These are phyloP conservation scores for Radiomyces spectabilis DNA, from an alignment of 192 early-diverging fungal species.

Conservation along the genomic window DNA sequence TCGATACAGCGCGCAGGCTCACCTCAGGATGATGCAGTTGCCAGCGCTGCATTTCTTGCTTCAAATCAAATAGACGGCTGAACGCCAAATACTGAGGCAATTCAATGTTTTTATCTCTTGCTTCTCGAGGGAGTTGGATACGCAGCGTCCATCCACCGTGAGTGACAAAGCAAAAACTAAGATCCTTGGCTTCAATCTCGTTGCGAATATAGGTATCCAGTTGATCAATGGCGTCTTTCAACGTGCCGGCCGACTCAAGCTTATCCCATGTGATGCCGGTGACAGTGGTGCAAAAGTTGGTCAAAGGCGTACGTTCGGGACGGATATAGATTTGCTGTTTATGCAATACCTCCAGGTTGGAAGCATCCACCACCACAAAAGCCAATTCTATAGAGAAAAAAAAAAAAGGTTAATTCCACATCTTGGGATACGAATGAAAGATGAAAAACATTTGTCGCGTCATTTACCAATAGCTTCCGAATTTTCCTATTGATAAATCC, in stretches of 20 bases:
- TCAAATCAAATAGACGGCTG: conserved; percentile 60
- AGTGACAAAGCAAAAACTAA: conserved; percentile 61
- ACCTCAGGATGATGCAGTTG: conserved; percentile 52
- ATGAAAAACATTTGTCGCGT: background rate
- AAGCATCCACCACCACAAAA: conserved; percentile 39
- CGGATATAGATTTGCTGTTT: conserved; percentile 41
- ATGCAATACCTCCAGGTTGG: conserved; percentile 32
- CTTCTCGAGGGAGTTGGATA: conserved; percentile 59
- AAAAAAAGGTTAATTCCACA: background rate
- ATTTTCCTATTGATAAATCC: conserved; percentile 40
- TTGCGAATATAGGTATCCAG: conserved; percentile 45
- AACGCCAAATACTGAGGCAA: conserved; percentile 51
- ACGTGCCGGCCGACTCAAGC: conserved; percentile 41
- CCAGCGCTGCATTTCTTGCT: conserved; percentile 58
- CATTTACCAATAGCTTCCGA: conserved; percentile 42
- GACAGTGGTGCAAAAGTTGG: conserved; percentile 49
- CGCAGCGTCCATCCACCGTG: conserved; percentile 68
- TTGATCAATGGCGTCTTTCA: conserved; percentile 43
- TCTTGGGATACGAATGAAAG: background rate
- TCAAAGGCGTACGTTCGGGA: conserved; percentile 42
- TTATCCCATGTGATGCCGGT: conserved; percentile 52
- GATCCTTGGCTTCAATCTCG: conserved; percentile 39
- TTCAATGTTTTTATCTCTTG: conserved; percentile 52
- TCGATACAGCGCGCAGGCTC: conserved; percentile 37
- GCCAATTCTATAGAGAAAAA: conserved; percentile 33